These are phyloP conservation scores for Brassica hybrid DNA, from an alignment of 441 rosid species.

Conservation along the genomic window DNA sequence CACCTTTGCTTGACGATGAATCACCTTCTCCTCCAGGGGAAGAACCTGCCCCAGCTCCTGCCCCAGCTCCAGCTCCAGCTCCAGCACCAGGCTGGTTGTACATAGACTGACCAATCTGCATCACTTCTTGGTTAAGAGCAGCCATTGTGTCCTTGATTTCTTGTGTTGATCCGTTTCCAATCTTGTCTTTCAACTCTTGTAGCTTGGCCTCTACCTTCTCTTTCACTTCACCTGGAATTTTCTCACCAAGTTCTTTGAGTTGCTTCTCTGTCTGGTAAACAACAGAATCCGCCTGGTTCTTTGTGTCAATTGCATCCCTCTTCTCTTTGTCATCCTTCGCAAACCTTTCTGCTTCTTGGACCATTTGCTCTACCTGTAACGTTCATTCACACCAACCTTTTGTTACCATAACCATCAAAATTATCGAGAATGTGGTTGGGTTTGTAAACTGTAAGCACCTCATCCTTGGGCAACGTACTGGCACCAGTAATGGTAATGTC, in stretches of 20 bases:
- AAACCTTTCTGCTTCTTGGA: constrained; percentile 81
- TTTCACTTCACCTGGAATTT: constrained; percentile 77
- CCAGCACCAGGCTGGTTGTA: constrained; percentile 45
- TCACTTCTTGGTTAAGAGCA: constrained; percentile 87
- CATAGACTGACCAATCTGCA: constrained; percentile 65
- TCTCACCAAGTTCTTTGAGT: constrained; percentile 82
- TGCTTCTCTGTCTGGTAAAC: constrained; percentile 94
- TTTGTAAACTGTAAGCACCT: constrained; percentile 45
- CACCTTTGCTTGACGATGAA: constrained; percentile 59
- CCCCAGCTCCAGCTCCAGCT: constrained; percentile 33
- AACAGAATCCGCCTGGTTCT: constrained; percentile 89
- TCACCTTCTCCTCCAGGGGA: constrained; percentile 60
- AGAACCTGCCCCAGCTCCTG: constrained; percentile 48
- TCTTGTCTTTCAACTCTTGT: constrained; percentile 76
- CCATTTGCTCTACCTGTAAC: constrained; percentile 81
- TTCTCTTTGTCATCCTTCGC: constrained; percentile 87
- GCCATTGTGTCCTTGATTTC: constrained; percentile 83
- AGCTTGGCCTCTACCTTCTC: constrained; percentile 86
- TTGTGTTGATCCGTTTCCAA: constrained; percentile 69
- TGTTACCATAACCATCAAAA: not conserved
- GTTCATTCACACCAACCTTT: constrained; percentile 3
- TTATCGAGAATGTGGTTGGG: constrained; percentile 46
- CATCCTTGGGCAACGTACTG: constrained; percentile 90
- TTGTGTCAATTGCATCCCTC: constrained; percentile 92
- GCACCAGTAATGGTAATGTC: constrained; percentile 99